Evolutionary conservation across 2,329 filamentous ascomycete species (phyloP).

Genomic region (Stemphylium beticola): DNA sequence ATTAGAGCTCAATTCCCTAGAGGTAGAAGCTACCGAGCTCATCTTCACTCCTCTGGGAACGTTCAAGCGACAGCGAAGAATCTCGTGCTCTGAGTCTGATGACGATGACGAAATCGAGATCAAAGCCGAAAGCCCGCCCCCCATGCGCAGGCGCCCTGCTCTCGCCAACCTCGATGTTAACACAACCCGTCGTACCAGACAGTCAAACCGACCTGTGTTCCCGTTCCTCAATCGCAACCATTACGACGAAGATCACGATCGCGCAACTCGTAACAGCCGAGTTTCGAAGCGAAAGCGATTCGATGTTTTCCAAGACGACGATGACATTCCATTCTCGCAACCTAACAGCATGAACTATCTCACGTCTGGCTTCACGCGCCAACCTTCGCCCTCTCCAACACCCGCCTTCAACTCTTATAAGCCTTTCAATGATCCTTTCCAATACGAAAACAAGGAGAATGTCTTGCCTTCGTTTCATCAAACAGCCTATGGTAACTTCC

Average conservation of each 20-base stretch:
- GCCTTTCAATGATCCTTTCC: conserved; percentile 34
- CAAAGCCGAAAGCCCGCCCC: conserved; percentile 44
- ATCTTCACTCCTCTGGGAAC: conserved; percentile 61
- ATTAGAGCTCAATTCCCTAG: conserved; percentile 68
- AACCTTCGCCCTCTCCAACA: conserved; percentile 33
- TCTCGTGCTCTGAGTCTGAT: conserved; percentile 53
- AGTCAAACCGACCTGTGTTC: conserved; percentile 28
- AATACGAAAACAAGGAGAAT: conserved; percentile 46
- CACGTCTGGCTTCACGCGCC: conserved; percentile 40
- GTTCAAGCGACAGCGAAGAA: conserved; percentile 52
- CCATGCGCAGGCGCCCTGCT: conserved; percentile 31
- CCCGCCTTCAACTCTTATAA: conserved; percentile 37
- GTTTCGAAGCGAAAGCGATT: conserved; percentile 47
- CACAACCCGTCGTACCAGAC: conserved; percentile 39
- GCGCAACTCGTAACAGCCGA: conserved; percentile 36
- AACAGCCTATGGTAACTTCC: conserved; percentile 30
- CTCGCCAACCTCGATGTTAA: conserved; percentile 45
- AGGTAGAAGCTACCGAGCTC: conserved; percentile 68
- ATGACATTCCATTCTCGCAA: conserved; percentile 39
- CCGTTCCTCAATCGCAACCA: conserved; percentile 27
- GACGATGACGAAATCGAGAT: conserved; percentile 48
- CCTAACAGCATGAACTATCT: conserved; percentile 44
- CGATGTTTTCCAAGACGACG: conserved; percentile 51
- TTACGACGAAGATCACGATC: conserved; percentile 39
- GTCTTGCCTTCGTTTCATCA: conserved; percentile 31